Percentiles rank a stretch among this genome's conserved stretches.
phyloP scores from a whole-genome alignment of 129 eudicot species.

The Pulicaria dysenterica region DNA sequence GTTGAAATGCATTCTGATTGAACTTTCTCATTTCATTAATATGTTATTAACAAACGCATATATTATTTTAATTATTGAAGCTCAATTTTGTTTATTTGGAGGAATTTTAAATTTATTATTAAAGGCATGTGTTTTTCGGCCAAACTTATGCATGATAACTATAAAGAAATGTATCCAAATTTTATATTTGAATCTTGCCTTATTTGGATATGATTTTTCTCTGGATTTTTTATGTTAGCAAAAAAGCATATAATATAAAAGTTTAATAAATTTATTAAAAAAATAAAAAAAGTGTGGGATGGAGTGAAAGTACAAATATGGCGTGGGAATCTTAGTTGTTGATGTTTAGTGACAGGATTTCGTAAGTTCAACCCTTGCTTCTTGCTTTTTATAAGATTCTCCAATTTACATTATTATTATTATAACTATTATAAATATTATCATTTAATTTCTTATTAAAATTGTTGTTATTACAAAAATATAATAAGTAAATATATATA shows the following conservation, averaged over 20 bases:
- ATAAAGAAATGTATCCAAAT: no score
- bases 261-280: no score
- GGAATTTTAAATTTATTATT: no score
- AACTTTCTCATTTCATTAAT: neutral
- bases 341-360: conserved; percentile 56
- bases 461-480: neutral
- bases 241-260: neutral
- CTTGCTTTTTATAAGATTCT: conserved; percentile 55
- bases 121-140: no score
- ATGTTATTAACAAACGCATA: neutral
- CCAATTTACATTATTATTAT: conserved; percentile 18
- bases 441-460: conserved; percentile 11
- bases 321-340: conserved; percentile 54
- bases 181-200: no score
- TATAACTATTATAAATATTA: neutral
- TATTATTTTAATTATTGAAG: no score
- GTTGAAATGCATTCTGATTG: neutral
- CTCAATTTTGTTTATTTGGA: no score
- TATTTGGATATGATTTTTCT: no score
- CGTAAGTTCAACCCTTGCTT: conserved; percentile 41
- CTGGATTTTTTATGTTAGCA: no score
- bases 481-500: conserved; percentile 1
- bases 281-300: neutral
- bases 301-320: conserved; percentile 43
- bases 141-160: no score